These are phyloP conservation scores for Fusarium anthophilum DNA, from an alignment of 2,329 filamentous ascomycete species.

Conservation along the genomic window DNA sequence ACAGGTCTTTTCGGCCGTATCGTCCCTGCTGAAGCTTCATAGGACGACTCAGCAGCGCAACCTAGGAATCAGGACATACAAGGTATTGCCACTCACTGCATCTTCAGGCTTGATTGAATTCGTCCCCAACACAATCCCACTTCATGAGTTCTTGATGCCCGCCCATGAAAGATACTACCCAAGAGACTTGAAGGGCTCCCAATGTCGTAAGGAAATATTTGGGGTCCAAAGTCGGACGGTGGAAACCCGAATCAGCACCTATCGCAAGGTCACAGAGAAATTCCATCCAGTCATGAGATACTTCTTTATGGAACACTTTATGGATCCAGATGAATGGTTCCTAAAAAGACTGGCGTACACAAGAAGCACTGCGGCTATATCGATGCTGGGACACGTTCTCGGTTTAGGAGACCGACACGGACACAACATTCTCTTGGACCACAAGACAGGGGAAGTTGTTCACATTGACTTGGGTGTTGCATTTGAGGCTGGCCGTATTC, in stretches of 20 bases:
- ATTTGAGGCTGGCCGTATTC: slow-evolving; percentile 94
- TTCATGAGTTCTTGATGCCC: slow-evolving; percentile 92
- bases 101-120: slow-evolving; percentile 96
- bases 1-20: slow-evolving; percentile 97
- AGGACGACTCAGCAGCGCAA: slow-evolving; percentile 87
- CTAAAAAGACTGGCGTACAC: slow-evolving; percentile 88
- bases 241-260: slow-evolving; percentile 77
- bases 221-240: slow-evolving; percentile 75
- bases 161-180: slow-evolving; percentile 90
- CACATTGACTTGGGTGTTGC: slow-evolving; percentile 98
- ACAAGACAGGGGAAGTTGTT: slow-evolving; percentile 89
- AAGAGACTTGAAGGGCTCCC: slow-evolving; percentile 78
- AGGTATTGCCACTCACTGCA: slow-evolving; percentile 88
- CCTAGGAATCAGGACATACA: slow-evolving; percentile 94
- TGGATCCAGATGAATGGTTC: slow-evolving; percentile 97
- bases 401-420: slow-evolving; percentile 94
- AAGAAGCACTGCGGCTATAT: slow-evolving; percentile 91
- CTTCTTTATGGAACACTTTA: slow-evolving; percentile 96
- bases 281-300: slow-evolving; percentile 95
- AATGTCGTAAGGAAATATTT: slow-evolving; percentile 82
- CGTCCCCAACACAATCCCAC: slow-evolving; percentile 88
- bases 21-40: slow-evolving; percentile 86
- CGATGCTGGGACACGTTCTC: slow-evolving; percentile 91
- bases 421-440: slow-evolving; percentile 95
- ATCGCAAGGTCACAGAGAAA: slow-evolving; percentile 78